phyloP scores from a whole-genome alignment of 768 basidiomycete species.

The Mycena latifolia region DNA sequence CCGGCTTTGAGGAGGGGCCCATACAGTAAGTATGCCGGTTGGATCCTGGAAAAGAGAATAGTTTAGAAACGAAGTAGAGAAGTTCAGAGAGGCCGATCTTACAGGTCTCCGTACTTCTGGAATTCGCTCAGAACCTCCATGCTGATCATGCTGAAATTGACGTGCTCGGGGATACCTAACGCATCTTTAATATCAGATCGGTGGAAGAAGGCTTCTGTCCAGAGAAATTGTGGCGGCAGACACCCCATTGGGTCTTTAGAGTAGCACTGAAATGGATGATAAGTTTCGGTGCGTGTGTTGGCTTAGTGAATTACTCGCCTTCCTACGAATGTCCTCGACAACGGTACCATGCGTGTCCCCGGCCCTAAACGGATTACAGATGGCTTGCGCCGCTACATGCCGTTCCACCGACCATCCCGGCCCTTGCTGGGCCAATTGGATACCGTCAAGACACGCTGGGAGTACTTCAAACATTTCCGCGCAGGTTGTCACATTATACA shows the following conservation, averaged over 20 bases:
- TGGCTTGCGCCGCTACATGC: constrained; percentile 23
- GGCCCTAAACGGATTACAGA: constrained; percentile 12
- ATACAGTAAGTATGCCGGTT: constrained; percentile 40
- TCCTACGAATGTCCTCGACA: constrained; percentile 36
- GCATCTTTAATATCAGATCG: constrained; percentile 22
- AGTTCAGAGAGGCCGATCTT: neutral
- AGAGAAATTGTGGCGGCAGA: constrained; percentile 31
- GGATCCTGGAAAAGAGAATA: neutral
- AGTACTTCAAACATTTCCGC: constrained; percentile 36
- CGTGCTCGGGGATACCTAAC: constrained; percentile 36
- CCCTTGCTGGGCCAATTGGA: constrained; percentile 27
- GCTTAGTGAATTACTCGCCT: constrained; percentile 7
- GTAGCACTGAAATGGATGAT: neutral
- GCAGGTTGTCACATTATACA: constrained; percentile 47
- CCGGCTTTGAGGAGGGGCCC: constrained; percentile 43
- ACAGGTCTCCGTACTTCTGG: constrained; percentile 37
- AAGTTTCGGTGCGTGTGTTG: no score
- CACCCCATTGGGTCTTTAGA: constrained; percentile 16
- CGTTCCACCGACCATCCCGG: constrained; percentile 15
- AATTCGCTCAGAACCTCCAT: constrained; percentile 33
- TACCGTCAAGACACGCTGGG: constrained; percentile 40
- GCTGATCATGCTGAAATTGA: constrained; percentile 35
- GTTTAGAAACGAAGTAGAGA: neutral
- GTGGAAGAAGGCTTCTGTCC: constrained; percentile 38
- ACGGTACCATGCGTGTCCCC: constrained; percentile 36